Evolutionary conservation across 2,329 filamentous ascomycete species (phyloP).

Genomic region (Endocalyx cinctus): DNA sequence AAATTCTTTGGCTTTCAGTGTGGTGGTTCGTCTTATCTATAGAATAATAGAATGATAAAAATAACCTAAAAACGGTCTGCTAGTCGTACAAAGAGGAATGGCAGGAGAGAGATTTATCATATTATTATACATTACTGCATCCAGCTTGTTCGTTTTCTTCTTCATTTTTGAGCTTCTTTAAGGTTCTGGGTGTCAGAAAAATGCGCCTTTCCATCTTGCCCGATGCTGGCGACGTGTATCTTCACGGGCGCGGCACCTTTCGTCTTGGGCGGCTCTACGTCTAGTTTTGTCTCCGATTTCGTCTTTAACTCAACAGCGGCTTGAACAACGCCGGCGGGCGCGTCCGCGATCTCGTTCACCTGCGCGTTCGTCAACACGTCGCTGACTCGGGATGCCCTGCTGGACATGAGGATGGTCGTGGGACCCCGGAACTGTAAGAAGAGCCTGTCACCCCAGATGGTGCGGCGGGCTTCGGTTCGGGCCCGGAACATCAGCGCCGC

Average conservation of each 20-base stretch:
- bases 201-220: conserved; percentile 60
- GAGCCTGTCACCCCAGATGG: conserved; percentile 89
- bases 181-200: conserved; percentile 58
- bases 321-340: conserved; percentile 66
- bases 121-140: too few relatives aligned
- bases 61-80: too few relatives aligned
- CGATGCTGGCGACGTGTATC: conserved; percentile 53
- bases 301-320: conserved; percentile 48
- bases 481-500: conserved; percentile 62
- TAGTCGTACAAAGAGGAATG: too few relatives aligned
- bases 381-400: conserved; percentile 71
- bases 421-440: conserved; percentile 90
- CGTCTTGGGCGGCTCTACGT: conserved; percentile 21
- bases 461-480: conserved; percentile 71
- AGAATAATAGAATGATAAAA: too few relatives aligned
- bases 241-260: conserved; percentile 34
- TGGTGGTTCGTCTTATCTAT: too few relatives aligned
- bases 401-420: conserved; percentile 80
- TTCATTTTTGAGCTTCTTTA: conserved; percentile 43
- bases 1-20: too few relatives aligned
- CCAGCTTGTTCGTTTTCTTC: conserved; percentile 6
- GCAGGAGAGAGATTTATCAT: too few relatives aligned
- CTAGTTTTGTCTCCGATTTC: conserved; percentile 29
- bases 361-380: conserved; percentile 75
- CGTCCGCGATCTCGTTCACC: conserved; percentile 84